phyloP scores from a whole-genome alignment of 331 rosid species.

The Malus hybrid region DNA sequence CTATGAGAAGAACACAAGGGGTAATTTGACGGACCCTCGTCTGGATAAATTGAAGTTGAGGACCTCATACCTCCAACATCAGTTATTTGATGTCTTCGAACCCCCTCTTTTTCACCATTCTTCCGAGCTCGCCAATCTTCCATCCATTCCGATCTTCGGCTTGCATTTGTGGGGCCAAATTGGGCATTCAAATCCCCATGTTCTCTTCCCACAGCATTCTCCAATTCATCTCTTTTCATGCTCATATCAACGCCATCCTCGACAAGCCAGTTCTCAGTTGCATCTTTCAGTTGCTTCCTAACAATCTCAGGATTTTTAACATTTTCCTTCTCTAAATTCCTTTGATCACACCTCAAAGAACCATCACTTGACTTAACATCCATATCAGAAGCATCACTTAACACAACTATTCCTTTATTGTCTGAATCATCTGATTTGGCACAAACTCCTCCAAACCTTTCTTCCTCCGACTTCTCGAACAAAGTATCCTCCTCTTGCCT shows the following conservation, averaged over 20 bases:
- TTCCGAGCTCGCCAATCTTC: constrained; percentile 51
- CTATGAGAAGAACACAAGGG: constrained; percentile 28
- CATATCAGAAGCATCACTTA: constrained; percentile 41
- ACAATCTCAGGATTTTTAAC: constrained; percentile 21
- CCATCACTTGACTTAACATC: constrained; percentile 37
- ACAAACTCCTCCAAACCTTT: constrained; percentile 36
- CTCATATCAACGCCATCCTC: constrained; percentile 26
- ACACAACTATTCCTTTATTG: constrained; percentile 39
- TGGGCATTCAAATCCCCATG: constrained; percentile 30
- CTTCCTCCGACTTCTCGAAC: constrained; percentile 64
- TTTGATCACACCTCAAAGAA: constrained; percentile 31
- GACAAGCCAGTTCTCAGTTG: constrained; percentile 23
- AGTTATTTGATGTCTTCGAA: constrained; percentile 29
- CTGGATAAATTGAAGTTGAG: constrained; percentile 49
- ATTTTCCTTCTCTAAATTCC: constrained; percentile 29
- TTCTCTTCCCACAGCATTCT: constrained; percentile 33
- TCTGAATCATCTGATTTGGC: constrained; percentile 39
- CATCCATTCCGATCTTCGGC: constrained; percentile 33
- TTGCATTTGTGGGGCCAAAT: constrained; percentile 21
- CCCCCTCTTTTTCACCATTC: constrained; percentile 36
- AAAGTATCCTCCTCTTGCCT: constrained; percentile 48
- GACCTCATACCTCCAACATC: constrained; percentile 57
- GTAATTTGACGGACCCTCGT: constrained; percentile 57
- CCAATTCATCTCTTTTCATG: constrained; percentile 28
- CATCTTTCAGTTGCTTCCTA: constrained; percentile 23